Evolutionary conservation across 192 early-diverging fungal species (phyloP), one percentile per base, ranked within the genome.

Genomic region (Coemansia sp.): DNA sequence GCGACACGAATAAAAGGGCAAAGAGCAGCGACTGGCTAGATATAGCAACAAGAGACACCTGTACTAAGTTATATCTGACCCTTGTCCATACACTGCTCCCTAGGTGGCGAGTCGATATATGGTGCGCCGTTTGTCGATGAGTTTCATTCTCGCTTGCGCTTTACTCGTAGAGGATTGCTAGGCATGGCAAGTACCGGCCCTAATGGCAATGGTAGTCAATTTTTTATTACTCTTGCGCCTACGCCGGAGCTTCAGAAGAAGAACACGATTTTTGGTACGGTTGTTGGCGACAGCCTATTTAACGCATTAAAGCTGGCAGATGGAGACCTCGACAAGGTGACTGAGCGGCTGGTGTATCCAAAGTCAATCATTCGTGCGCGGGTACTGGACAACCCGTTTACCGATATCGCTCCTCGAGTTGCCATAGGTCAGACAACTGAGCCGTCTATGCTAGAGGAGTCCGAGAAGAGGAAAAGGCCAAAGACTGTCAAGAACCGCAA

Each of bases 201-300:
- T 13, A 87, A 96, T 66, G 88, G 91, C 55, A 97, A 97, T 79
- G 84, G 82, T 30, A 93, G 91, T 68, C 96, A 98, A 84, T 98
- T 98, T 67, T 98, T 98, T 73, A 93, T 98, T 66, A 97, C 96
- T 0, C 86, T 98, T 32, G 92, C 92, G 66, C 70, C 88, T 3
- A 86, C 95, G 2, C 87, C 89, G 33, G 94, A 96, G 69, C 78
- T 98, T 16, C 91, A 95, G 39, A 88, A 90, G 37, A 94, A 94
- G 70, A 90, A 96, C 75, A 97, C 96, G 0, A 86, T 98, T 35
- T 98, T 98, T 88, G 96, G 94, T 23, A 91, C 92, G 59, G 83
- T 97, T 28, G 94, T 90, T 40, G 96, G 94, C 33, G 90, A 96
- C 70, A 96, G 95, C 8, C 72, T 98, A 35, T 98, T 91, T 76